Evolutionary conservation across 495 filamentous ascomycete genomes (phyloP).

Genomic region (Lasiosphaeriaceae sp.): DNA sequence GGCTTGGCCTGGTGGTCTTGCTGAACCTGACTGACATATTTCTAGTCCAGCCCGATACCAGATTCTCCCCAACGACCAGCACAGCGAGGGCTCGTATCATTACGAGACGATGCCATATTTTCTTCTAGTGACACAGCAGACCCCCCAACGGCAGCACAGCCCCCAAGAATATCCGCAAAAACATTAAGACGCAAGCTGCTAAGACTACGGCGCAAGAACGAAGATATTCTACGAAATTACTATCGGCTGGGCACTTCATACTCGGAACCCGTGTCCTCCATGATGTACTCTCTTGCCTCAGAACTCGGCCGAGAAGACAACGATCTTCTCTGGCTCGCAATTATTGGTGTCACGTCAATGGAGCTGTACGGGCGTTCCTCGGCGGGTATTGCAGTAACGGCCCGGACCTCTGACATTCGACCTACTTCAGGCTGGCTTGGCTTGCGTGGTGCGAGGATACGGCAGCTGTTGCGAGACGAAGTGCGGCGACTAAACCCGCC

Average conservation of each 20-base stretch:
- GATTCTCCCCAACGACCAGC: constrained; percentile 47
- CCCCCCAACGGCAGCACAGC: constrained; percentile 55
- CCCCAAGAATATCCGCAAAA: constrained; percentile 60
- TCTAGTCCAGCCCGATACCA: constrained; percentile 57
- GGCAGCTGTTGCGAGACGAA: constrained; percentile 84
- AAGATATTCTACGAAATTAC: constrained; percentile 68
- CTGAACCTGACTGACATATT: constrained; percentile 27
- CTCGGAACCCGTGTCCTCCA: constrained; percentile 87
- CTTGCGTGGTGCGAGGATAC: constrained; percentile 76
- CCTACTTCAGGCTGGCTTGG: constrained; percentile 68
- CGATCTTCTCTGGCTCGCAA: constrained; percentile 89
- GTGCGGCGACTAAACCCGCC: constrained; percentile 90
- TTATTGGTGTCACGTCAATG: constrained; percentile 86
- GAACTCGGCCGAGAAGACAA: constrained; percentile 96
- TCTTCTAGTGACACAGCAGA: constrained; percentile 34
- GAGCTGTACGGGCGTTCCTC: constrained; percentile 86
- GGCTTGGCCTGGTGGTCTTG: background rate
- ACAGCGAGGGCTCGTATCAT: constrained; percentile 46
- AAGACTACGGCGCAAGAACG: constrained; percentile 70
- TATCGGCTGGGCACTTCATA: constrained; percentile 85
- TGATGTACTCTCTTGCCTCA: constrained; percentile 90
- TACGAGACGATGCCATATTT: constrained; percentile 38
- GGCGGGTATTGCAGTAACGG: constrained; percentile 72
- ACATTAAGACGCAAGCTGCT: constrained; percentile 68
- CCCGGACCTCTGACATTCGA: constrained; percentile 50